Evolutionary conservation across 1,284 basidiomycete genomes (phyloP), one percentile per base, ranked within the genome.

Genomic region (Mycosarcoma mackinlayi): DNA sequence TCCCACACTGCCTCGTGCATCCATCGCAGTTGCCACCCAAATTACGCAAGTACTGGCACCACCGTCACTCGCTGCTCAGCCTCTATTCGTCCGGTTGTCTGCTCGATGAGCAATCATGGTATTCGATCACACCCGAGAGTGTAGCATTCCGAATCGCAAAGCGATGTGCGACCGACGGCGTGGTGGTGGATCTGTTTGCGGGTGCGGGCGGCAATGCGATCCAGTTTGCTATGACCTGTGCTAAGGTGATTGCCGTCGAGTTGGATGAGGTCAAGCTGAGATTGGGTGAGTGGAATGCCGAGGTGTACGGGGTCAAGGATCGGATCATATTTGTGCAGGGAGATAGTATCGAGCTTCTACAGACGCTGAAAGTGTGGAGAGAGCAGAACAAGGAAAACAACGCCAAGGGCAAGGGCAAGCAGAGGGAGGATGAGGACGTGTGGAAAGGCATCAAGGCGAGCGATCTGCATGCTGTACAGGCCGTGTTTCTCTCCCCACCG

Each of bases 121-220:
- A 91, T 84, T 94, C 92, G 60, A 90, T 98, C 52, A 99, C 96
- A 0, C 95, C 96, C 0, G 94, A 98, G 78, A 86, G 87, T 31
- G 90, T 99, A 16, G 96, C 95, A 3, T 85, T 88, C 62, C 93
- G 94, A 78, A 96, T 97, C 45, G 95, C 96, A 0, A 90, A 93
- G 69, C 86, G 94, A 25, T 96, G 94, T 85, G 64, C 83, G 0
- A 67, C 68, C 33, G 67, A 79, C 7, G 34, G 50, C 0, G 67
- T 73, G 3, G 86, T 94, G 47, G 85, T 95, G 24, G 96, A 99
- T 79, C 93, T 93, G 1, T 98, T 98, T 80, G 97, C 94, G 79
- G 96, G 96, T 0, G 94, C 98, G 0, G 96, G 96, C 9, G 96
- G 96, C 3, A 99, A 99, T 78, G 89, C 94, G 1, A 98, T 98